Conservation (phyloP, 495 filamentous ascomycete species). For the Penicillium desertorum region DNA sequence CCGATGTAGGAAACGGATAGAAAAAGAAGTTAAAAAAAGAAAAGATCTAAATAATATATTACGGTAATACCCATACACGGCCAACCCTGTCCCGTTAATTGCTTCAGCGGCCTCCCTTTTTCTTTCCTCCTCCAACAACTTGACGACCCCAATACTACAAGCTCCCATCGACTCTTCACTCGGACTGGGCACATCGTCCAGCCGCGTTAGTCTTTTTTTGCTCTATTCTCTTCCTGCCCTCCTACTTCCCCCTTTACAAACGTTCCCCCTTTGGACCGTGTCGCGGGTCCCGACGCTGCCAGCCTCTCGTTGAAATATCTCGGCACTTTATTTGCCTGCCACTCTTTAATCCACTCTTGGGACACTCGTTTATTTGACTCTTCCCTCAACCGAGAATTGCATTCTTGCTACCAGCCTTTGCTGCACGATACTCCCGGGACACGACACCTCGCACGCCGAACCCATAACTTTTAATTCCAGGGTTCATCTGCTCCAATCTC, state of each 20-base stretch:
- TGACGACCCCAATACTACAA: constrained; percentile 13
- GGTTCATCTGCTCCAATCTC: constrained; percentile 6
- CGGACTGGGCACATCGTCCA: constrained; percentile 31
- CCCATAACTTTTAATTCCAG: constrained; percentile 14
- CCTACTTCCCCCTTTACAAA: constrained; percentile 10
- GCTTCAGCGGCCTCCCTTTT: constrained; percentile 22
- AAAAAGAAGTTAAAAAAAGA: constrained; percentile 4
- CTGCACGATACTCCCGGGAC: constrained; percentile 18
- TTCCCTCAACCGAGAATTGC: constrained; percentile 3
- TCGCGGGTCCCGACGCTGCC: constrained; percentile 42
- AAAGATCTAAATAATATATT: constrained; percentile 2
- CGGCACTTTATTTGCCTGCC: constrained; percentile 32
- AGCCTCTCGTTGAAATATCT: constrained; percentile 33
- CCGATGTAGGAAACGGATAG: not conserved
- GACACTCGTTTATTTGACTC: constrained; percentile 12
- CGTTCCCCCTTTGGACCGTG: constrained; percentile 27
- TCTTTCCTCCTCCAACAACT: constrained; percentile 16
- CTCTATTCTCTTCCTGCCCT: constrained; percentile 5
- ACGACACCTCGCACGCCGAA: constrained; percentile 19
- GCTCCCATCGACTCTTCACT: constrained; percentile 18
- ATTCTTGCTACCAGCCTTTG: constrained; percentile 11
- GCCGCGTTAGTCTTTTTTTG: constrained; percentile 26
- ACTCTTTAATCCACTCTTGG: constrained; percentile 22
- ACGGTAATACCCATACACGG: constrained; percentile 23
- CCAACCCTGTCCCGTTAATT: constrained; percentile 9